phyloP scores from a whole-genome alignment of 495 filamentous ascomycete species.

The Neurospora sp. region DNA sequence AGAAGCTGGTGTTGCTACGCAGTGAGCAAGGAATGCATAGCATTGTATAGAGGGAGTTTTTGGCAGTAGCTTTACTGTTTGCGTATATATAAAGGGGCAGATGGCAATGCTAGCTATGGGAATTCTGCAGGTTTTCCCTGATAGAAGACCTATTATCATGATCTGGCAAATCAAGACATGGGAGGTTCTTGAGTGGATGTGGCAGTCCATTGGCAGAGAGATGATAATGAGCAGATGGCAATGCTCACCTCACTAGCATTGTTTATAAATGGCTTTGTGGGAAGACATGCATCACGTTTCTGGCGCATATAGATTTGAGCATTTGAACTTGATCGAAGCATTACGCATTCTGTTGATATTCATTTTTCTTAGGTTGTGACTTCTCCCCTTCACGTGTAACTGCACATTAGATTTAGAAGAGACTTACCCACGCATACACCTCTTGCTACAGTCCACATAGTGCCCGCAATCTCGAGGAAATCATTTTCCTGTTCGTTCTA shows the following conservation, averaged over 20 bases:
- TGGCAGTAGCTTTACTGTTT: background rate
- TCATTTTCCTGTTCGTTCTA: too few relatives aligned
- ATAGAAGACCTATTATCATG: background rate
- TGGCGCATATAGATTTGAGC: background rate
- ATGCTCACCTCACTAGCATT: background rate
- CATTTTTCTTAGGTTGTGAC: background rate
- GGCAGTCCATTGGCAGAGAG: background rate
- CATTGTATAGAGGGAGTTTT: background rate
- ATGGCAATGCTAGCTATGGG: background rate
- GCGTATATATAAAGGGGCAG: background rate
- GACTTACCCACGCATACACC: too few relatives aligned
- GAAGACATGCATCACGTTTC: background rate
- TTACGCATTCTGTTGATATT: background rate
- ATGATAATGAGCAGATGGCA: background rate
- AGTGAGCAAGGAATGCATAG: background rate
- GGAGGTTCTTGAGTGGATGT: background rate
- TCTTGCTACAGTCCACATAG: too few relatives aligned
- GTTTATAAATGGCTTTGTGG: background rate
- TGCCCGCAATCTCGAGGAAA: too few relatives aligned
- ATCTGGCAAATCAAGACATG: background rate
- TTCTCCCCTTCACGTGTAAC: background rate
- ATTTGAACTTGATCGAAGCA: background rate
- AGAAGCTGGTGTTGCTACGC: background rate
- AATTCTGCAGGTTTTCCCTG: background rate
- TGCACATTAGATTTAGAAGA: background rate